Evolutionary conservation across 2,329 filamentous ascomycete species (phyloP).

Genomic region (Venturia oleaginea): DNA sequence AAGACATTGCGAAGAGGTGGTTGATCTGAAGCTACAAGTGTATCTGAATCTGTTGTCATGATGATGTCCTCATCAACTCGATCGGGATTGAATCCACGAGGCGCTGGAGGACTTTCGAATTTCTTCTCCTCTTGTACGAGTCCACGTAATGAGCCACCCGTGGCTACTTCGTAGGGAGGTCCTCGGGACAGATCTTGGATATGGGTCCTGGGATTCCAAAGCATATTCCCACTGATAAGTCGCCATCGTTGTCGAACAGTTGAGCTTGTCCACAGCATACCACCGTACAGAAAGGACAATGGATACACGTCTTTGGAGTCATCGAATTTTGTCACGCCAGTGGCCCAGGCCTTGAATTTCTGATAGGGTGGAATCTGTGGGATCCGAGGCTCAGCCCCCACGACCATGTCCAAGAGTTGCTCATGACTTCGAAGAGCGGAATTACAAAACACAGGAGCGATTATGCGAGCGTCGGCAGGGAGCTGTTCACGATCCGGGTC

Average conservation of each 20-base stretch:
- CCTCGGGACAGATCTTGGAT: conserved; percentile 13
- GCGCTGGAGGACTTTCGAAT: not conserved
- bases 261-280: conserved; percentile 25
- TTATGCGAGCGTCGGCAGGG: not conserved
- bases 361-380: conserved; percentile 19
- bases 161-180: conserved; percentile 11
- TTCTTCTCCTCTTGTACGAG: not conserved
- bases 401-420: conserved; percentile 22
- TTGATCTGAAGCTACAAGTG: conserved; percentile 9
- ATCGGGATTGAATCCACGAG: not conserved
- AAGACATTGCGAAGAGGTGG: conserved; percentile 10
- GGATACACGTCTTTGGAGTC: conserved; percentile 39
- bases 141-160: not conserved
- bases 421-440: conserved; percentile 23
- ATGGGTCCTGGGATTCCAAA: conserved; percentile 14
- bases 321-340: conserved; percentile 34
- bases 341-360: conserved; percentile 35
- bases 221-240: conserved; percentile 21
- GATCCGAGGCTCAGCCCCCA: conserved; percentile 9
- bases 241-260: conserved; percentile 24
- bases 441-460: conserved; percentile 26
- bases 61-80: not conserved
- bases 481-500: conserved; percentile 19
- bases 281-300: conserved; percentile 28
- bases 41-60: not conserved